Base-by-base conservation (phyloP, 139 green algal genomes). In the Chloropicon primus region DNA sequence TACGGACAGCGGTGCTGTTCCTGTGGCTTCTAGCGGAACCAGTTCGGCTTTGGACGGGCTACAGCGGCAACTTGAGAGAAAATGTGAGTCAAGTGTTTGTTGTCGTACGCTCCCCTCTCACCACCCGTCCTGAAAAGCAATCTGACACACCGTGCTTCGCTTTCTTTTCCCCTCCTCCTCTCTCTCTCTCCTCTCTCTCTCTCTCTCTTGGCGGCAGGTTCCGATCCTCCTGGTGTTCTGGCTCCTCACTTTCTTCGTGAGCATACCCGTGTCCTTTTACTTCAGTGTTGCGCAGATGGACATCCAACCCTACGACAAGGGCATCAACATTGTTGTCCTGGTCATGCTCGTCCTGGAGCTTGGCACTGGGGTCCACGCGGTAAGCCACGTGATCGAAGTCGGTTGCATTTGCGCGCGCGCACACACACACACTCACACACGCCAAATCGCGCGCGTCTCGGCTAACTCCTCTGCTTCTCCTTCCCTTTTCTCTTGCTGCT, bases 51-150 rank as follows among this genome's bases (percentile, higher is more conserved):
- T 53, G 26, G 23, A 27, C 53, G 22, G 76, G 76, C 2, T 80
- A 80, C 53, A 75, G 72, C 54, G 76, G 76, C 76, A 80, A 80
- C 41, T 53, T 80, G 53, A 25, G 23, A 17, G 76, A 80, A 62
- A 25, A 80, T 26, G 76, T 80, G 54, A 62, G 41, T 62, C 10
- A 5, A 62, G 10, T 17, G 10, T 62, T 5, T 62, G 17, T 17
- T 62, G 10, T 17, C 17, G 10, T 62, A 5, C n/a, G n/a, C n/a
- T n/a, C n/a, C n/a, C n/a, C n/a, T n/a, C n/a, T n/a, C n/a, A n/a
- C n/a, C n/a, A n/a, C n/a, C n/a, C n/a, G n/a, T n/a, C n/a, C n/a
- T n/a, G n/a, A n/a, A n/a, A n/a, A n/a, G n/a, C n/a, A n/a, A n/a
- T n/a, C n/a, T n/a, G n/a, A n/a, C n/a, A n/a, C n/a, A n/a, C n/a